Percentiles rank a stretch among this genome's conserved stretches.
Evolutionary conservation across 1,284 basidiomycete species (phyloP).

Genomic region (Jaminaea rosea): DNA sequence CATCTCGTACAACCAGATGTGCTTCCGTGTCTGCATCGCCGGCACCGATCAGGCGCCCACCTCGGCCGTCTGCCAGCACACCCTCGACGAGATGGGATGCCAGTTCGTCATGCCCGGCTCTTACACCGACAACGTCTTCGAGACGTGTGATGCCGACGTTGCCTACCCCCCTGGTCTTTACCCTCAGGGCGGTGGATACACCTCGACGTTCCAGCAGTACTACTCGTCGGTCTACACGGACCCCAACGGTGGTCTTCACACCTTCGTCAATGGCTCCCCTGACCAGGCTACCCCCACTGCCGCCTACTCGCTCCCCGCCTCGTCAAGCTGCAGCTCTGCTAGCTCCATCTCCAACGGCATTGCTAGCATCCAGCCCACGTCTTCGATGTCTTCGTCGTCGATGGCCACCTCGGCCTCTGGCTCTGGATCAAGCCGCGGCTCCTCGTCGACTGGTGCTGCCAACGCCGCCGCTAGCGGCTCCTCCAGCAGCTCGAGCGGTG

Average conservation of each 20-base stretch:
- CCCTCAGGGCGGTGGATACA: conserved; percentile 26
- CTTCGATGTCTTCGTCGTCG: conserved; percentile 10
- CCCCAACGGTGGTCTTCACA: conserved; percentile 17
- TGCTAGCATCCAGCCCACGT: conserved; percentile 16
- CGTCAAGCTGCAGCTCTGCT: conserved; percentile 32
- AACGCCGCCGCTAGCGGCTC: background rate
- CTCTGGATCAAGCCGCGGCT: too few relatives aligned
- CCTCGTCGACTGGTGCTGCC: background rate
- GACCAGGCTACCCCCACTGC: conserved; percentile 32
- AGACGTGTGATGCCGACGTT: conserved; percentile 44
- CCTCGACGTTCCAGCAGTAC: conserved; percentile 43
- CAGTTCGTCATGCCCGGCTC: conserved; percentile 48
- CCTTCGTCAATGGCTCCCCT: conserved; percentile 40
- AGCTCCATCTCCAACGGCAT: conserved; percentile 38
- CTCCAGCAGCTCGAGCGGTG: conserved; percentile 2
- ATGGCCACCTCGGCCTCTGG: background rate
- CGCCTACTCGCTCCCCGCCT: conserved; percentile 40
- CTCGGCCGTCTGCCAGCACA: conserved; percentile 39
- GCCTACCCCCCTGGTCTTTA: conserved; percentile 46
- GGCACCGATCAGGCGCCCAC: conserved; percentile 33
- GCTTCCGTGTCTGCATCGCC: conserved; percentile 46
- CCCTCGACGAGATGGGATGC: conserved; percentile 45
- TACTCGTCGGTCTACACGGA: conserved; percentile 28
- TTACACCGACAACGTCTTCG: conserved; percentile 36
- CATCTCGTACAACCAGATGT: conserved; percentile 35